Evolutionary conservation across 306 rosid species (phyloP).

Genomic region (Potentilla sterilis): DNA sequence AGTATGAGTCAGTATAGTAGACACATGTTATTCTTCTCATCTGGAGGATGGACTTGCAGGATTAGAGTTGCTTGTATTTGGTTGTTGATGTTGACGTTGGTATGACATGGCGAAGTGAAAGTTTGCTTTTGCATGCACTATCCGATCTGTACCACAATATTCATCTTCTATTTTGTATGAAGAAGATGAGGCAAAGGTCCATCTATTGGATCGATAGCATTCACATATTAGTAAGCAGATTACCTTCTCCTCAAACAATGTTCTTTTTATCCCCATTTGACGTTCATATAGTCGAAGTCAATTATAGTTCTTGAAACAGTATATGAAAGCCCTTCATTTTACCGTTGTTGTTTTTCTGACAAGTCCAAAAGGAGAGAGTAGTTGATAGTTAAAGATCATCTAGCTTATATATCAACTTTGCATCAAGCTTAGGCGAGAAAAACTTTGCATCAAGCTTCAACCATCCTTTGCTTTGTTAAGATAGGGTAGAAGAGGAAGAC

Average conservation of each 20-base stretch:
- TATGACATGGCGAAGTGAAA: not conserved
- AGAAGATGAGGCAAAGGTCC: constrained; percentile 6
- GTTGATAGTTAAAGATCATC: not conserved
- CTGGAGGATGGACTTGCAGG: not conserved
- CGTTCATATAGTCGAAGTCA: not conserved
- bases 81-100: too few relatives aligned
- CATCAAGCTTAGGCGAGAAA: not conserved
- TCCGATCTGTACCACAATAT: not conserved
- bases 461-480: constrained; percentile 22
- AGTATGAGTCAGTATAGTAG: constrained; percentile 32
- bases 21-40: not conserved
- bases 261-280: not conserved
- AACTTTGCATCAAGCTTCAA: not conserved
- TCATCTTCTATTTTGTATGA: constrained; percentile 12
- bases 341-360: too few relatives aligned
- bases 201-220: not conserved
- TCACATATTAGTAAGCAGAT: not conserved
- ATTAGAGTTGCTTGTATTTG: not conserved
- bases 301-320: too few relatives aligned
- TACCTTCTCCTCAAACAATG: not conserved
- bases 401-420: not conserved
- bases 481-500: too few relatives aligned
- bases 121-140: not conserved
- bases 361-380: too few relatives aligned
- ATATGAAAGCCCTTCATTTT: too few relatives aligned